phyloP scores from a whole-genome alignment of 805 yeast species.

The Pichia kluyveri region DNA sequence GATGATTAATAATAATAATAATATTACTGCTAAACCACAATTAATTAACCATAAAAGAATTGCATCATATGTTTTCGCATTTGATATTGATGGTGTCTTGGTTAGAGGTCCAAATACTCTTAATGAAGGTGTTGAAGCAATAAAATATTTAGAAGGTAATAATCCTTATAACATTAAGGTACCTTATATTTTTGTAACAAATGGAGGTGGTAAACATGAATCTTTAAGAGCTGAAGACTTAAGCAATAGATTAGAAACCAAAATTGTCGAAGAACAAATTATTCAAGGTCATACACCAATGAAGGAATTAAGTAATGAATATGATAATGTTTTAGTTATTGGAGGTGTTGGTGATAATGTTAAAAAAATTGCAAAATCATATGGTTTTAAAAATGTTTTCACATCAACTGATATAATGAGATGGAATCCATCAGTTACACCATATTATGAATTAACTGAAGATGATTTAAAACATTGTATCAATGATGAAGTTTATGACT shows the following conservation, averaged over 20 bases:
- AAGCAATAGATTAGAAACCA: slow-evolving; percentile 47
- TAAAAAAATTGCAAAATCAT: slow-evolving; percentile 70
- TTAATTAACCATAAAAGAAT: slow-evolving; percentile 59
- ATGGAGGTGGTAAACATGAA: slow-evolving; percentile 89
- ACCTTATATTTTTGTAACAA: slow-evolving; percentile 80
- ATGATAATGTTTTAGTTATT: slow-evolving; percentile 71
- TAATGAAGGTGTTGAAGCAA: slow-evolving; percentile 69
- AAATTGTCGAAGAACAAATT: slow-evolving; percentile 67
- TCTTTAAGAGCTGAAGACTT: slow-evolving; percentile 63
- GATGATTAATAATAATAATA: background rate
- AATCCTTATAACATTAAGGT: slow-evolving; percentile 70
- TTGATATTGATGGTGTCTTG: slow-evolving; percentile 89
- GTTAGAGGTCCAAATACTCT: slow-evolving; percentile 79
- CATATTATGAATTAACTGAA: slow-evolving; percentile 70
- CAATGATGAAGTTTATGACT: slow-evolving; percentile 43
- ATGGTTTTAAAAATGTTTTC: slow-evolving; percentile 76
- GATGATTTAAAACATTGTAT: slow-evolving; percentile 50
- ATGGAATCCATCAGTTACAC: slow-evolving; percentile 82
- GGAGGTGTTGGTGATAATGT: slow-evolving; percentile 87
- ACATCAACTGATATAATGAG: slow-evolving; percentile 77
- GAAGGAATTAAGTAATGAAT: slow-evolving; percentile 64
- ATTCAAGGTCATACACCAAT: slow-evolving; percentile 94
- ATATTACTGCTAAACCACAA: background rate
- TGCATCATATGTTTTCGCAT: slow-evolving; percentile 82
- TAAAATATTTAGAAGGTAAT: slow-evolving; percentile 64